Conservation (phyloP, 345 rosid species). For the Hypericum androsaemum region DNA sequence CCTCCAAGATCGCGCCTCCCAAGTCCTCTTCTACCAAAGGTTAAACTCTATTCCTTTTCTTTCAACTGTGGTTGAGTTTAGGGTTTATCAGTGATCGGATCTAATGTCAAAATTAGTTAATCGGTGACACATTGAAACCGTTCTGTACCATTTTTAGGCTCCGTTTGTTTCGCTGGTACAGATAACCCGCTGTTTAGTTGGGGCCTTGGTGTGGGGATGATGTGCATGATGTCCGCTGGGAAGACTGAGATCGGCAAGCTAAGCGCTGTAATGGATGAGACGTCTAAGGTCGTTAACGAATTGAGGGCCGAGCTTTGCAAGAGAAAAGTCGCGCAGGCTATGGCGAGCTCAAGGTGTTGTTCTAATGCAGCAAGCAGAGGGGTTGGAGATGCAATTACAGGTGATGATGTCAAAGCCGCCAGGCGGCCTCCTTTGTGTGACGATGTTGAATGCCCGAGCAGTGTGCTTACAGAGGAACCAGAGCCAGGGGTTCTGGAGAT, state of each 20-base stretch:
- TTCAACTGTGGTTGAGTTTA: slow-evolving; percentile 1
- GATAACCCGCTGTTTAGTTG: slow-evolving; percentile 48
- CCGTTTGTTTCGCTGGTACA: slow-evolving; percentile 11
- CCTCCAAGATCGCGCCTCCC: slow-evolving; percentile 30
- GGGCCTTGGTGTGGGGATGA: slow-evolving; percentile 62
- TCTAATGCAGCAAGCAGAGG: slow-evolving; percentile 17
- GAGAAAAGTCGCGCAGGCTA: slow-evolving; percentile 31
- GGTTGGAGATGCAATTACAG: slow-evolving; percentile 18
- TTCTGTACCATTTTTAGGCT: not conserved
- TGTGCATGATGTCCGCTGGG: slow-evolving; percentile 76
- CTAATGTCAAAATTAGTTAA: not conserved
- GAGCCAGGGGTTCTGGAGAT: slow-evolving; percentile 49
- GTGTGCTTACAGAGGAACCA: slow-evolving; percentile 76
- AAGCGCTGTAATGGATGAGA: slow-evolving; percentile 55
- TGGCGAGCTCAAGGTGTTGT: slow-evolving; percentile 18
- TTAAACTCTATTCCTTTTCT: slow-evolving; percentile 13
- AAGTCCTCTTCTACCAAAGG: slow-evolving; percentile 38
- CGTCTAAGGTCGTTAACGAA: slow-evolving; percentile 56
- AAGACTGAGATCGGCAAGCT: slow-evolving; percentile 55
- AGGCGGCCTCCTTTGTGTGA: slow-evolving; percentile 18
- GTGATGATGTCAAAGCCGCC: slow-evolving; percentile 17
- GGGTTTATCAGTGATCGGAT: not conserved
- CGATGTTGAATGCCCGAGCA: slow-evolving; percentile 59
- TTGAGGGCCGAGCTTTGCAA: slow-evolving; percentile 49
- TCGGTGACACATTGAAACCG: too few relatives aligned